phyloP scores from a whole-genome alignment of 1,284 basidiomycete species.

The Ustilago esculenta region DNA sequence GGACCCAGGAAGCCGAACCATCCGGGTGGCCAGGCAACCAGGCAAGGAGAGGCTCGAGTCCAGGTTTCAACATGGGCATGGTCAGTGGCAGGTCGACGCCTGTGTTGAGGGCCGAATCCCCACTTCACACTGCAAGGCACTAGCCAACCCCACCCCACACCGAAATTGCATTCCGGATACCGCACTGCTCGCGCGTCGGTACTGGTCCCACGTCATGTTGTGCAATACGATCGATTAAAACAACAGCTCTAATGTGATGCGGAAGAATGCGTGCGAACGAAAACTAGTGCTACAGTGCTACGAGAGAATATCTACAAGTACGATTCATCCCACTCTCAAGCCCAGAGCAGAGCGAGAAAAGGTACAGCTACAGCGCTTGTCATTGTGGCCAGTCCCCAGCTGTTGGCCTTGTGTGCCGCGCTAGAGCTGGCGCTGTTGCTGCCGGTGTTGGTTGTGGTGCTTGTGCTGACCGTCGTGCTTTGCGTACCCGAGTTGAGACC shows the following conservation, averaged over 20 bases:
- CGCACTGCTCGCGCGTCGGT: too few relatives aligned
- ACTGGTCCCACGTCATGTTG: too few relatives aligned
- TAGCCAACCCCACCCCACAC: too few relatives aligned
- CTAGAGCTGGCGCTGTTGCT: conserved; percentile 7
- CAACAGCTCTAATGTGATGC: too few relatives aligned
- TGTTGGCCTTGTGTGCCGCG: conserved; percentile 3
- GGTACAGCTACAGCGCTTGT: too few relatives aligned
- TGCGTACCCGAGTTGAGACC: conserved; percentile 49
- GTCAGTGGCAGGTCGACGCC: not conserved
- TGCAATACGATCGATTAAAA: too few relatives aligned
- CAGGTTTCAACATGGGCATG: conserved; percentile 1
- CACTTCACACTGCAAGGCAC: conserved; percentile 3
- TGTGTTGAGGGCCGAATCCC: conserved; percentile 7
- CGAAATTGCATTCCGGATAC: too few relatives aligned
- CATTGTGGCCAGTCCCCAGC: too few relatives aligned
- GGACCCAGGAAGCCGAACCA: conserved; percentile 12
- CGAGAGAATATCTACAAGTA: too few relatives aligned
- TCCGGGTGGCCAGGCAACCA: not conserved
- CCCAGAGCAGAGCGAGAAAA: too few relatives aligned
- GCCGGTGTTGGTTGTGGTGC: not conserved
- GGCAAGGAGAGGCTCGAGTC: conserved; percentile 9
- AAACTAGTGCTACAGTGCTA: too few relatives aligned
- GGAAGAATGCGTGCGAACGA: not conserved
- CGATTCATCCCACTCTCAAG: too few relatives aligned
- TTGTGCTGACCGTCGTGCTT: conserved; percentile 31